phyloP scores from a whole-genome alignment of 257 asterid species.

The Coffea eugenioides region DNA sequence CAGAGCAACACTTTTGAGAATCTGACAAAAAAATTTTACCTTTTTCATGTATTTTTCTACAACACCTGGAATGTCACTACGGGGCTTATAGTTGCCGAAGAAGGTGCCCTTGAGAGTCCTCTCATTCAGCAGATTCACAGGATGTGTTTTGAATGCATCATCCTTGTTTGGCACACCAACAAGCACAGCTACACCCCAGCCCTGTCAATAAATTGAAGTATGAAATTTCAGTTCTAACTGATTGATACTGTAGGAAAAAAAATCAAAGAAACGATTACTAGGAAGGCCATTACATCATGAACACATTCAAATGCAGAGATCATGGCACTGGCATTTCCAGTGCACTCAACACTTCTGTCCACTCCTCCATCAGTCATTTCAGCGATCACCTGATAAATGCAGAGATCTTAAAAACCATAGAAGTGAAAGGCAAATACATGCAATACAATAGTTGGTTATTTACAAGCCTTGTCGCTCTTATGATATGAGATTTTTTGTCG shows the following conservation, averaged over 20 bases:
- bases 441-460: not conserved
- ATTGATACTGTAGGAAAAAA: not conserved
- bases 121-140: slow-evolving; percentile 63
- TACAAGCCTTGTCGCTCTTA: not conserved
- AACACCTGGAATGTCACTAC: slow-evolving; percentile 61
- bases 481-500: not conserved
- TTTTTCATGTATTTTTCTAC: slow-evolving; percentile 75
- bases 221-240: not conserved
- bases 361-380: slow-evolving; percentile 90
- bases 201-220: slow-evolving; percentile 32
- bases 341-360: slow-evolving; percentile 81
- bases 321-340: slow-evolving; percentile 77
- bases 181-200: slow-evolving; percentile 94
- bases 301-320: slow-evolving; percentile 93
- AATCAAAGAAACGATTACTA: not conserved
- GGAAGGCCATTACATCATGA: slow-evolving; percentile 56
- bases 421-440: too few species aligned
- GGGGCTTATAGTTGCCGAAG: slow-evolving; percentile 85
- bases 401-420: not conserved
- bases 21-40: slow-evolving; percentile 28
- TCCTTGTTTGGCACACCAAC: slow-evolving; percentile 87
- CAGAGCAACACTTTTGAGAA: not conserved
- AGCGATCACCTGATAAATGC: slow-evolving; percentile 46
- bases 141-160: slow-evolving; percentile 68
- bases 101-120: slow-evolving; percentile 88